Conservation (phyloP, 345 rosid genomes). For the Aquilaria yunnanensis region DNA sequence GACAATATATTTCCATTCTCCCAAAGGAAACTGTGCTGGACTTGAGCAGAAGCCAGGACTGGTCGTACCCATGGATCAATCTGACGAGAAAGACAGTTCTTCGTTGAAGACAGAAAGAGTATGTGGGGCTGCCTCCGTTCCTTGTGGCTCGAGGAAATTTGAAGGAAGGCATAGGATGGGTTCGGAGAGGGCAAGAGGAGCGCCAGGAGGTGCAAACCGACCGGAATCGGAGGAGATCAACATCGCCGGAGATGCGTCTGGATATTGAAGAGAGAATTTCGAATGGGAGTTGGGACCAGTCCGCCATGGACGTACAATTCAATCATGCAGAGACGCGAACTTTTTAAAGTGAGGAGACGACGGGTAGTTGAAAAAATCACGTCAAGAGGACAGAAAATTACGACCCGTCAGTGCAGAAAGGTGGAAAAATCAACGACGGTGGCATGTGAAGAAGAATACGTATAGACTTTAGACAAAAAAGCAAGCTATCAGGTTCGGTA, state of each 20-base stretch:
- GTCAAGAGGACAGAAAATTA: no score
- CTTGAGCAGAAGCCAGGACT: slow-evolving; percentile 5
- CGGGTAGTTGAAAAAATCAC: no score
- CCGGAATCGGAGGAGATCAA: slow-evolving; percentile 24
- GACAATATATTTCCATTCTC: not conserved
- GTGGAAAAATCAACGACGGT: no score
- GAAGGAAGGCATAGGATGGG: slow-evolving; percentile 3
- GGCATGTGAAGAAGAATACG: no score
- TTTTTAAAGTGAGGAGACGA: no score
- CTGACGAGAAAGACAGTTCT: slow-evolving; percentile 15
- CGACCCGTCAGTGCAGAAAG: no score
- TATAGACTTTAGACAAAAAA: no score
- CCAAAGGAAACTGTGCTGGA: not conserved
- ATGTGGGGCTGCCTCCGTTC: not conserved
- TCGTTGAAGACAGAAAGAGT: not conserved
- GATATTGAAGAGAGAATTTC: slow-evolving; percentile 18
- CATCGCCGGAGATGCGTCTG: slow-evolving; percentile 3
- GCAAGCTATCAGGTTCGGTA: no score
- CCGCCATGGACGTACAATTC: slow-evolving; percentile 1
- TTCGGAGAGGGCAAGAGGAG: slow-evolving; percentile 3
- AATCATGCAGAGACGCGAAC: no score
- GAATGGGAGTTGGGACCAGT: slow-evolving; percentile 25
- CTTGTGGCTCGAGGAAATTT: not conserved
- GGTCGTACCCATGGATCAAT: not conserved
- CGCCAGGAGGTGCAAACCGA: slow-evolving; percentile 33